Base-by-base conservation (phyloP, 176 grass and related monocot species). In the Carex cristatella region DNA sequence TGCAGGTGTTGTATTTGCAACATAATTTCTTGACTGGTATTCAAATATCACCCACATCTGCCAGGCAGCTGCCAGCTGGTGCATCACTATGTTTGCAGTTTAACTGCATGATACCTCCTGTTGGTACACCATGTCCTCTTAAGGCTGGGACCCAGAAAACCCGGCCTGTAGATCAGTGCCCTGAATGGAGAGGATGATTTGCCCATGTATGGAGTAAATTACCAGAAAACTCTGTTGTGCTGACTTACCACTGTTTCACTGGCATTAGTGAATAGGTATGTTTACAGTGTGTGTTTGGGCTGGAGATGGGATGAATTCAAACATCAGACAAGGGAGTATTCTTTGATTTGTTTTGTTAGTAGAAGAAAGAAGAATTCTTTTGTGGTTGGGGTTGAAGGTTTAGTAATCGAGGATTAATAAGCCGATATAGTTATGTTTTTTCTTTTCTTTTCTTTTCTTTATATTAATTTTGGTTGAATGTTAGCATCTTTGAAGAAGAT, bases 61-160 rank as follows among this genome's bases (percentile, higher is more conserved):
- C 84, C 0, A 84, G 75, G 55, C 87, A 91, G 48, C 86, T 98
- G 18, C 95, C 95, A 8, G 87, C 89, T 18, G 87, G 91, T 28
- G 92, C 92, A 33, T 88, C 95, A 42, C 95, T 98, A 13, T 98
- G 95, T 81, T 81, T 98, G 27, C 94, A 94, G 92, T 98, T 88
- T 90, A 98, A 98, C 65, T 98, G 95, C 88, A 94, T 98, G 95
- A 91, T 98, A 69, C 92, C 92, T 82, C 91, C 92, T 2, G 91
- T 98, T 48, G 86, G 89, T 88, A 88, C 92, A 67, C 95, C 95
- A 3, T 98, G 95, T 90, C 95, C 95, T 66, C 87, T 98, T 86
- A 98, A 94, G 91, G 95, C 95, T 42, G 92, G 95, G 1, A 86
- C 90, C 59, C 83, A 89, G 89, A 98, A 93, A 88, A 94, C 93